Percentiles rank a stretch among this genome's conserved stretches.
phyloP scores from a whole-genome alignment of 805 yeast species.

The Wickerhamomyces alni region DNA sequence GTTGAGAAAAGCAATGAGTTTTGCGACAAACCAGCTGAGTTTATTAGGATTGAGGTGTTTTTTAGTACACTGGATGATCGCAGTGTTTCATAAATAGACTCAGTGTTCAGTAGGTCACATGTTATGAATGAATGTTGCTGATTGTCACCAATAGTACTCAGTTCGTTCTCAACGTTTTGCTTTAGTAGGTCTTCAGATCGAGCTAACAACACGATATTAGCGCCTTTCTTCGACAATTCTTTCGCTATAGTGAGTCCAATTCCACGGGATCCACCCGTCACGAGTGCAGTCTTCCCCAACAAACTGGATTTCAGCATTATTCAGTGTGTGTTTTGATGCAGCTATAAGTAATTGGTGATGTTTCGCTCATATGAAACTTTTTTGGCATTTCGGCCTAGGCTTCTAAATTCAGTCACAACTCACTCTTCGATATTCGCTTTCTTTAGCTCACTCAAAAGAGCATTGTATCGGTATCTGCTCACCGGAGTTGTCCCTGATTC shows the following conservation, averaged over 20 bases:
- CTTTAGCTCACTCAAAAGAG: no score
- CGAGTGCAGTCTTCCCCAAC: constrained; percentile 32
- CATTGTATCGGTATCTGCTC: no score
- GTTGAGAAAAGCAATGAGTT: constrained; percentile 42
- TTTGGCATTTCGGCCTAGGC: no score
- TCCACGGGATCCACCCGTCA: constrained; percentile 71
- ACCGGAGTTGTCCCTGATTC: no score
- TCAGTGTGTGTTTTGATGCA: no score
- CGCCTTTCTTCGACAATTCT: constrained; percentile 44
- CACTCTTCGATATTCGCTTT: no score
- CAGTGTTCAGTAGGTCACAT: constrained; percentile 13
- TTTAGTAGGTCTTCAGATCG: constrained; percentile 35
- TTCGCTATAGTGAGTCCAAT: constrained; percentile 55
- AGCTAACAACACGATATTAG: constrained; percentile 45
- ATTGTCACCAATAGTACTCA: constrained; percentile 3
- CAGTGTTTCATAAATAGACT: constrained; percentile 6
- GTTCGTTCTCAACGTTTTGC: constrained; percentile 14
- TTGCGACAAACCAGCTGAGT: constrained; percentile 59
- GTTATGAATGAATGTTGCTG: constrained; percentile 15
- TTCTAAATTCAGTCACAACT: no score
- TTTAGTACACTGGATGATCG: constrained; percentile 7
- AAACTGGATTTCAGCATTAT: no score
- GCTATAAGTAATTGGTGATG: no score
- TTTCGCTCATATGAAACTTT: no score
- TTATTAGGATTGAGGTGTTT: constrained; percentile 24